Base-by-base conservation (phyloP, 2,329 filamentous ascomycete species). In the Trichoderma lentiforme region DNA sequence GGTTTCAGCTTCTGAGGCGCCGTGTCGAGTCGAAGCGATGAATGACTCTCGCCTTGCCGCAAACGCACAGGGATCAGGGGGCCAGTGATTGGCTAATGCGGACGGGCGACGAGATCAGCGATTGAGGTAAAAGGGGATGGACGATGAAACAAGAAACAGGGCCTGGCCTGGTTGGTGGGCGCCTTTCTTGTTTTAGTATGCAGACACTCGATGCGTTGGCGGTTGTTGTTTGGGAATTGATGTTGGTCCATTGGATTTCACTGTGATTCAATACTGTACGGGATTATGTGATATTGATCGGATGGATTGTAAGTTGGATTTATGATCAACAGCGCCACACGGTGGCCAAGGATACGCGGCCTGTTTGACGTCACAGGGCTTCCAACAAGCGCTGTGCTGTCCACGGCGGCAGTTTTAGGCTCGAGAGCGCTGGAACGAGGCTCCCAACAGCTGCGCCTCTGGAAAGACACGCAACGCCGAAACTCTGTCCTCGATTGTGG, bases 281-380 rank as follows among this genome's bases (percentile, higher is more conserved):
- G 34, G 39, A 43, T 43, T 43, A 43, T 43, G 39, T 43, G 39
- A 43, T 43, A 9, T 3, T n/a, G 39, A 43, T 36, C 12, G 34
- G 34, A 36, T 36, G 34, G 34, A 36, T 36, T 36, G 5, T 1
- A 36, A 43, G 39, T n/a, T 43, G 39, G 39, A n/a, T n/a, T 43
- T 43, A 43, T 18, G 39, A 51, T 51, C 43, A 21, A 32, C 28
- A 34, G 56, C 56, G 56, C 56, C 56, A 32, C 56, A 28, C 5
- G 53, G 56, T 58, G 56, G 64, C 64, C 65, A 68, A n/a, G 15
- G 26, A 9, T 51, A 43, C 51, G 61, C 69, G 51, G 69, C 61
- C n/a, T 47, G 26, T 64, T 70, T 70, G 69, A 71, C 69, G 69
- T 71, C 69, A 71, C 69, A 65, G n/a, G 61, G 51, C 51, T 32